Percentiles rank a stretch among this genome's conserved stretches.
phyloP scores from a whole-genome alignment of 176 grass and related monocot species.

The Elaeis guineensis region DNA sequence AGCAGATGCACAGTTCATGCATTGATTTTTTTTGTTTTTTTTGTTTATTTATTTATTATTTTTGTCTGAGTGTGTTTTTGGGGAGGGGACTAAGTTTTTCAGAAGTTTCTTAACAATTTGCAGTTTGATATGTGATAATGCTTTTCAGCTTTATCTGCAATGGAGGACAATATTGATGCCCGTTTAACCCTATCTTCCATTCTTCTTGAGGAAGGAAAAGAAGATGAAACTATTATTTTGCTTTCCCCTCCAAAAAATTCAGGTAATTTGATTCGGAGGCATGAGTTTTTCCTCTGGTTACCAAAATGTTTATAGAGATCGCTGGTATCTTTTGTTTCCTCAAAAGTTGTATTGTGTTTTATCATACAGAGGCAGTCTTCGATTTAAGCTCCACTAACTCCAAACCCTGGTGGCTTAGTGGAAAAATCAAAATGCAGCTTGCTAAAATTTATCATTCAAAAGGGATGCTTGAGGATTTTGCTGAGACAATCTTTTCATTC shows the following conservation, averaged over 20 bases:
- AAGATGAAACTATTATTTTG: conserved; percentile 50
- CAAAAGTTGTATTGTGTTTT: neutral
- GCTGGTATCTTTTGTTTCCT: neutral
- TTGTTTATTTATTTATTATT: no score
- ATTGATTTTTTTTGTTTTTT: no score
- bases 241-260: conserved; percentile 62
- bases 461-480: conserved; percentile 59
- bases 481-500: conserved; percentile 65
- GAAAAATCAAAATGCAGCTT: conserved; percentile 79
- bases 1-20: no score
- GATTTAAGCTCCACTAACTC: conserved; percentile 19
- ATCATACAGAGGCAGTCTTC: neutral
- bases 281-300: neutral
- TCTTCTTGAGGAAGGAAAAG: conserved; percentile 59
- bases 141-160: conserved; percentile 52
- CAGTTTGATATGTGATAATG: conserved; percentile 18
- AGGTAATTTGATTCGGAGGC: conserved; percentile 20
- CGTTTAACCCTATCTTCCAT: conserved; percentile 55
- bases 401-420: conserved; percentile 80
- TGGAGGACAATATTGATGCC: conserved; percentile 57
- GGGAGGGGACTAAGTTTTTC: neutral
- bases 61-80: no score
- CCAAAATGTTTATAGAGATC: neutral
- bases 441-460: conserved; percentile 60
- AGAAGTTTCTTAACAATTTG: conserved; percentile 4